Evolutionary conservation across 2,329 filamentous ascomycete species (phyloP).

Genomic region (Aspergillus luchuensis): DNA sequence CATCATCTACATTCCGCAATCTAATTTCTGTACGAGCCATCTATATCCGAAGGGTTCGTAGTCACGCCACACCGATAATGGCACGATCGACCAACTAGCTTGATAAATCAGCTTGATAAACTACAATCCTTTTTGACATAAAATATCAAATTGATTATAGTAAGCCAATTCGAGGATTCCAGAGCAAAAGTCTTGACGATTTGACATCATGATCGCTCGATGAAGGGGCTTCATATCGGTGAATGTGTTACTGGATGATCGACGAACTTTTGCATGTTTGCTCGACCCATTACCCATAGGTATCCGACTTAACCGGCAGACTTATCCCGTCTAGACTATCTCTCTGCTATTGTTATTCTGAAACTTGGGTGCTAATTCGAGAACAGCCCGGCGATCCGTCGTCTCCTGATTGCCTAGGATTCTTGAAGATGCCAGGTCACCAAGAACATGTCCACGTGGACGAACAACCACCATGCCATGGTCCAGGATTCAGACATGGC

Average conservation of each 20-base stretch:
- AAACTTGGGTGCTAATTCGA: background rate
- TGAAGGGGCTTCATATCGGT: background rate
- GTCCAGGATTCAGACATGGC: background rate
- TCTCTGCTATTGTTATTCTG: background rate
- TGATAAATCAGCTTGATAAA: background rate
- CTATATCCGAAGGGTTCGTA: background rate
- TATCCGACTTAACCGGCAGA: too few species aligned
- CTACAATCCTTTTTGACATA: background rate
- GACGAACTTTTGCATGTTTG: background rate
- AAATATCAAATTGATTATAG: too few species aligned
- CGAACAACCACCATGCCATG: background rate
- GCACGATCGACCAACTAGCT: background rate
- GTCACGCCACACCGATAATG: conserved; percentile 5
- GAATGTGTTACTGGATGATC: background rate
- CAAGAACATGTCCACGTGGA: conserved; percentile 5
- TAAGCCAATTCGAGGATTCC: too few species aligned
- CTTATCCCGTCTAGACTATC: too few species aligned
- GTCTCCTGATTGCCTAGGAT: background rate
- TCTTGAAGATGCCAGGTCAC: background rate
- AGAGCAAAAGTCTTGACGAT: background rate
- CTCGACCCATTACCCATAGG: background rate
- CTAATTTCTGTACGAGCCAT: background rate
- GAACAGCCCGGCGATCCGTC: background rate
- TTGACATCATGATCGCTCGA: background rate
- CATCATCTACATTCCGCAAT: too few species aligned